Percentiles rank a stretch among this genome's conserved stretches.
phyloP scores from a whole-genome alignment of 805 yeast genomes.

The Starmerella bombicola region DNA sequence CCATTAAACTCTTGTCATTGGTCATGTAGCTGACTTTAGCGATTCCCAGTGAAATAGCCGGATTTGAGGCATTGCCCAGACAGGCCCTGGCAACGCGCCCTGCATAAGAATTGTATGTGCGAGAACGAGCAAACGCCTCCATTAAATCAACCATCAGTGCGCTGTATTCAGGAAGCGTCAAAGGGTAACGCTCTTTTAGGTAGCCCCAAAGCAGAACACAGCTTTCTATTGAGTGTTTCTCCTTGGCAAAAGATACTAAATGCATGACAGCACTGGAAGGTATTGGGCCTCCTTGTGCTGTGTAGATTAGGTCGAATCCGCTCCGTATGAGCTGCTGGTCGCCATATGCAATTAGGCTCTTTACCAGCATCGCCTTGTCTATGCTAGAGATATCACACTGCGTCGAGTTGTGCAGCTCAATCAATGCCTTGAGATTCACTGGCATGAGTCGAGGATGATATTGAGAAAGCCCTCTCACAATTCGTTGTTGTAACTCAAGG shows the following conservation, averaged over 20 bases:
- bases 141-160: conserved; percentile 10
- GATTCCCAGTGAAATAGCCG: conserved; percentile 4
- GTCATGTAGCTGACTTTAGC: conserved; percentile 13
- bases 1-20: conserved; percentile 5
- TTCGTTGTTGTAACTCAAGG: neutral
- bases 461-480: conserved; percentile 15
- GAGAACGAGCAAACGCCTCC: conserved; percentile 10
- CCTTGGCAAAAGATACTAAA: conserved; percentile 8
- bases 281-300: conserved; percentile 7
- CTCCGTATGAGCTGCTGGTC: conserved; percentile 8
- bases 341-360: conserved; percentile 8
- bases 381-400: conserved; percentile 7
- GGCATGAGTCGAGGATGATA: conserved; percentile 19
- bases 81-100: conserved; percentile 10
- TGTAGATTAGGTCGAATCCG: conserved; percentile 6
- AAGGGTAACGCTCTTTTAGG: conserved; percentile 6
- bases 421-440: conserved; percentile 12
- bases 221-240: neutral
- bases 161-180: conserved; percentile 3
- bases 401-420: neutral
- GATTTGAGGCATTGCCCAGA: conserved; percentile 7
- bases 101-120: conserved; percentile 2
- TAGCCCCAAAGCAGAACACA: conserved; percentile 12
- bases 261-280: conserved; percentile 11
- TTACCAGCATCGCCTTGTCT: conserved; percentile 13